A percentile compares a stretch with the other conserved stretches of the same genome.
phyloP scores from a whole-genome alignment of 2,329 filamentous ascomycete genomes.

The Ilyonectria sp. region DNA sequence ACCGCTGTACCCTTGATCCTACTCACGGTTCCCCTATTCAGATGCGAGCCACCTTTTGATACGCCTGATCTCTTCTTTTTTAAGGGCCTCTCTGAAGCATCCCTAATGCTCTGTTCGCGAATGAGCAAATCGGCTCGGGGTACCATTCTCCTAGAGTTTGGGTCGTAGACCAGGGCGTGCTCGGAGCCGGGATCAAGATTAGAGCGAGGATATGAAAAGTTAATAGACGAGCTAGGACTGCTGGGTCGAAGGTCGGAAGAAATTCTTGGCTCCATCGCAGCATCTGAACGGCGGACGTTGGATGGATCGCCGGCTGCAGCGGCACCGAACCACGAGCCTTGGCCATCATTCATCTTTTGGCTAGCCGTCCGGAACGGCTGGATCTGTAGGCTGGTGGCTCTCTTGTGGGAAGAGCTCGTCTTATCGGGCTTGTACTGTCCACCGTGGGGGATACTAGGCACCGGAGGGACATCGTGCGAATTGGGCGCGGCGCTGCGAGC shows the following conservation, averaged over 20 bases:
- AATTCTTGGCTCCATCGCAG: constrained; percentile 52
- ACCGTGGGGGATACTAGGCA: constrained; percentile 79
- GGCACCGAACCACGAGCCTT: constrained; percentile 65
- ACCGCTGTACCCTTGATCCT: constrained; percentile 66
- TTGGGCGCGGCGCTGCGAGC: constrained; percentile 60
- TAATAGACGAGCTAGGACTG: constrained; percentile 68
- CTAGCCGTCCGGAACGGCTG: constrained; percentile 69
- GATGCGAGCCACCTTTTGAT: constrained; percentile 61
- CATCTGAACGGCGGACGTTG: constrained; percentile 63
- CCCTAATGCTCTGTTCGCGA: constrained; percentile 58
- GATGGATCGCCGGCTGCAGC: constrained; percentile 59
- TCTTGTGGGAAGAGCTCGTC: constrained; percentile 53
- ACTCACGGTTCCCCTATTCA: constrained; percentile 68
- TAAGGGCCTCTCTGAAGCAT: constrained; percentile 56
- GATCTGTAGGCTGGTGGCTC: constrained; percentile 60
- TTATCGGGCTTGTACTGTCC: constrained; percentile 46
- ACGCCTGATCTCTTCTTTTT: constrained; percentile 59
- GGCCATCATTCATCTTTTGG: constrained; percentile 62
- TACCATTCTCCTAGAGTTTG: constrained; percentile 77
- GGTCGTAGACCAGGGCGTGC: constrained; percentile 71
- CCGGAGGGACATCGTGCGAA: constrained; percentile 74
- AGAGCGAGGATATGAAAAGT: constrained; percentile 71
- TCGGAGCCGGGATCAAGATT: constrained; percentile 60
- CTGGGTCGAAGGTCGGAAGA: constrained; percentile 56
- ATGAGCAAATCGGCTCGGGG: constrained; percentile 61